Percentiles rank a stretch among this genome's conserved stretches.
phyloP scores from a whole-genome alignment of 345 rosid species.

The Brassica rapa region DNA sequence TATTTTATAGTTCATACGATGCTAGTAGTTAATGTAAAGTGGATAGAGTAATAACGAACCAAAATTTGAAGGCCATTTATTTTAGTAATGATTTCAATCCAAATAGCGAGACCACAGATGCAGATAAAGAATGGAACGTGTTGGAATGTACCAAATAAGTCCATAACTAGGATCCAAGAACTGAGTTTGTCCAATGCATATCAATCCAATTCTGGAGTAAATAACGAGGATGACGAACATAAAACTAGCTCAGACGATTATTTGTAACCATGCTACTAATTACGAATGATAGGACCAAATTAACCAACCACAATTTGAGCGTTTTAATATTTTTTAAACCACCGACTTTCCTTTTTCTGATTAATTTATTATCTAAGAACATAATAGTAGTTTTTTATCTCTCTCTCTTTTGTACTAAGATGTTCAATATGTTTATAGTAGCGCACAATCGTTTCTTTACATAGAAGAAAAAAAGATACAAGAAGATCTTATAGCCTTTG shows the following conservation, averaged over 20 bases:
- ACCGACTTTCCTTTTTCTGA: slow-evolving; percentile 24
- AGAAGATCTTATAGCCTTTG: background rate
- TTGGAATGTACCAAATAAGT: slow-evolving; percentile 21
- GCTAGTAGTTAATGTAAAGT: background rate
- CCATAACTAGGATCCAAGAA: slow-evolving; percentile 13
- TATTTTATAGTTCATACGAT: background rate
- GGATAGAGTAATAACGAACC: slow-evolving; percentile 12
- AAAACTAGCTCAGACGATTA: background rate
- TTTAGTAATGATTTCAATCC: background rate
- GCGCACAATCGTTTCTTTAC: background rate
- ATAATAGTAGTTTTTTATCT: background rate
- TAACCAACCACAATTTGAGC: background rate
- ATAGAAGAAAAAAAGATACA: background rate
- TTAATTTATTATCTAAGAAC: background rate
- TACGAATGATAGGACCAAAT: background rate
- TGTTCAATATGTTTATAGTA: background rate
- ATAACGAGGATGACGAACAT: background rate
- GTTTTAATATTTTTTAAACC: slow-evolving; percentile 16
- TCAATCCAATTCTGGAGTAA: background rate
- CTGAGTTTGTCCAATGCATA: slow-evolving; percentile 10
- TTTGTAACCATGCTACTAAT: background rate
- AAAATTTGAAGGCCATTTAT: background rate
- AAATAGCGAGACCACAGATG: slow-evolving; percentile 17
- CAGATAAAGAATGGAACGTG: slow-evolving; percentile 20
- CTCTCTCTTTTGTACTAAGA: background rate